Percentiles rank a stretch among this genome's conserved stretches.
Evolutionary conservation across 2,329 filamentous ascomycete genomes (phyloP).

Genomic region (Tolypocladium nubicola): DNA sequence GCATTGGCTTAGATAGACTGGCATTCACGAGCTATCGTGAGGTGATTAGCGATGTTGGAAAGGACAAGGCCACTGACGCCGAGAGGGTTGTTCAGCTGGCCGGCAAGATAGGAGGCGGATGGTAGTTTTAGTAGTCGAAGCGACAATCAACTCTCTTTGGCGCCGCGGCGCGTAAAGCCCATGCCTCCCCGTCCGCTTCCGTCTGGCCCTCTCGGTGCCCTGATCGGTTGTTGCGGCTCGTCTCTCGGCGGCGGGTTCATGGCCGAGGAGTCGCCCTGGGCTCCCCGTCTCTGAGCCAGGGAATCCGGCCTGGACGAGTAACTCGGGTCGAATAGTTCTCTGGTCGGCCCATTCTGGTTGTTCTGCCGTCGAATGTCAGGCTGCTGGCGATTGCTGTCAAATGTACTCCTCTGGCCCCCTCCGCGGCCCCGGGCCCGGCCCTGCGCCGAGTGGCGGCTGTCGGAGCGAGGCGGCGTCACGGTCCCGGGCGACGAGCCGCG

Average conservation of each 20-base stretch:
- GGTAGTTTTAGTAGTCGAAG: constrained; percentile 43
- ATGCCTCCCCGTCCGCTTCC: constrained; percentile 67
- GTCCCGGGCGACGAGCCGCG: constrained; percentile 52
- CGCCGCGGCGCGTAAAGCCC: constrained; percentile 59
- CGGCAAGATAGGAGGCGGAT: constrained; percentile 84
- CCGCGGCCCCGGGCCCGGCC: constrained; percentile 37
- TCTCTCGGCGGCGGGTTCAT: constrained; percentile 35
- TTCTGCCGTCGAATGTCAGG: constrained; percentile 6
- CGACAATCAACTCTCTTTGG: constrained; percentile 19
- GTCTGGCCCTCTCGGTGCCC: constrained; percentile 70
- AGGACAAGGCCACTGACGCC: constrained; percentile 56
- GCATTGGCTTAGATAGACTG: constrained; percentile 60
- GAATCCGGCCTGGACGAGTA: constrained; percentile 55
- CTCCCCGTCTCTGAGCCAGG: constrained; percentile 30
- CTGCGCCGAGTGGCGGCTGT: constrained; percentile 25
- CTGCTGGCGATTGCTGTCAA: constrained; percentile 5
- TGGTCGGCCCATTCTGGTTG: constrained; percentile 22
- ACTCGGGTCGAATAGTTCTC: constrained; percentile 69
- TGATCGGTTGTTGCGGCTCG: constrained; percentile 57
- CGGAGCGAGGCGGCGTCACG: constrained; percentile 42
- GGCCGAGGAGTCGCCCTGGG: constrained; percentile 24
- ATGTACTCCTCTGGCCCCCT: constrained; percentile 14
- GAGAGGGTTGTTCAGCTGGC: constrained; percentile 82
- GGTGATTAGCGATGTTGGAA: constrained; percentile 92
- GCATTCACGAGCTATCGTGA: constrained; percentile 81